Conservation (phyloP, 2,329 filamentous ascomycete genomes). For the Pseudomassariella vexata region DNA sequence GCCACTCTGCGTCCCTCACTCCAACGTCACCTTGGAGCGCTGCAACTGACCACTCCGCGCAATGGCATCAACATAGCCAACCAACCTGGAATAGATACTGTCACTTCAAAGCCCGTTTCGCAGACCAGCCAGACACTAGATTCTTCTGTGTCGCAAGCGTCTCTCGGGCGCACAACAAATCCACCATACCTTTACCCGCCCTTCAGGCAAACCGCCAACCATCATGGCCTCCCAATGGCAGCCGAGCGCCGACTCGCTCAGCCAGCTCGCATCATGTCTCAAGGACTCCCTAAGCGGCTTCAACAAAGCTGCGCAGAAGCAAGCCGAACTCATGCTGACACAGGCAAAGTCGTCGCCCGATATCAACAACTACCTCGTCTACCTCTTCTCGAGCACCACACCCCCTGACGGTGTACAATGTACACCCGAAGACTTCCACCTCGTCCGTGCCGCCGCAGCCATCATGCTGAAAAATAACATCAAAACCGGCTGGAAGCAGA, state of each 20-base stretch:
- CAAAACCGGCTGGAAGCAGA: conserved; percentile 66
- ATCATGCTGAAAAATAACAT: conserved; percentile 97
- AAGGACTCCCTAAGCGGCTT: conserved; percentile 87
- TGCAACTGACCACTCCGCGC: too few species aligned
- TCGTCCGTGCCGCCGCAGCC: conserved; percentile 80
- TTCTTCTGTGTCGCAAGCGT: background rate
- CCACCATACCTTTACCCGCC: conserved; percentile 9
- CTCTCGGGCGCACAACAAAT: conserved; percentile 6
- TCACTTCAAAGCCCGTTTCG: background rate
- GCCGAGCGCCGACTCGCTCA: conserved; percentile 78
- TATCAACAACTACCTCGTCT: conserved; percentile 95
- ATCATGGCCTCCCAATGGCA: conserved; percentile 75
- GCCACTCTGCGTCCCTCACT: too few species aligned
- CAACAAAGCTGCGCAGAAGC: conserved; percentile 74
- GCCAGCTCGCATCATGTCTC: conserved; percentile 82
- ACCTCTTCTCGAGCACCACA: conserved; percentile 71
- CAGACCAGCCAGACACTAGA: background rate
- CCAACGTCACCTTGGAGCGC: too few species aligned
- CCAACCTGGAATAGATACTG: background rate
- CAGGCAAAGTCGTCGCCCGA: conserved; percentile 86
- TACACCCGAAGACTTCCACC: conserved; percentile 57
- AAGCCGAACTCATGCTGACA: conserved; percentile 86
- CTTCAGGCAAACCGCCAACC: conserved; percentile 20
- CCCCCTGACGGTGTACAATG: conserved; percentile 55
- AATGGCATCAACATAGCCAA: too few species aligned